These are phyloP conservation scores for Leishmania arabica DNA, from an alignment of 208 protist species.

Conservation along the genomic window DNA sequence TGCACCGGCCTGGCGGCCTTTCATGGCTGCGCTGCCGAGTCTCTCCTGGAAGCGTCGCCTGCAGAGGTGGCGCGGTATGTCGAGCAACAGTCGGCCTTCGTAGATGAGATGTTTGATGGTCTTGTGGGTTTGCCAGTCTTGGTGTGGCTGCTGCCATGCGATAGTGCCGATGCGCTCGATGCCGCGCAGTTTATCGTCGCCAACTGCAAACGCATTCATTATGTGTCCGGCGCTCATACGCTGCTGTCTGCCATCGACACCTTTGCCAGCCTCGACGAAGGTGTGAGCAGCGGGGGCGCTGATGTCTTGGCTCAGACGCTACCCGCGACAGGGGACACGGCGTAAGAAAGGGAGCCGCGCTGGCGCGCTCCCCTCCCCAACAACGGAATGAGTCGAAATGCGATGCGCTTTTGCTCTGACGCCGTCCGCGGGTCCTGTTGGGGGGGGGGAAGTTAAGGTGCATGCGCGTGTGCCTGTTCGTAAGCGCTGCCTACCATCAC, in stretches of 20 bases:
- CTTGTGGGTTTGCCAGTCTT: constrained; percentile 55
- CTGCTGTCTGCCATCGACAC: constrained; percentile 41
- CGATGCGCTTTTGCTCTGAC: neutral
- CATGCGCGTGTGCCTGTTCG: neutral
- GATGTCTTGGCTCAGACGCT: neutral
- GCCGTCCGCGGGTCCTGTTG: neutral
- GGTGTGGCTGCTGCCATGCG: constrained; percentile 40
- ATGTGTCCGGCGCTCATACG: constrained; percentile 31
- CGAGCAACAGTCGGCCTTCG: neutral
- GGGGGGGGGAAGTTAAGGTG: neutral
- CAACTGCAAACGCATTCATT: constrained; percentile 45
- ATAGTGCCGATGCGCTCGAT: neutral
- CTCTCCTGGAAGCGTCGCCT: constrained; percentile 32
- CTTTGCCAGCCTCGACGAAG: neutral
- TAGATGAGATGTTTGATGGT: neutral
- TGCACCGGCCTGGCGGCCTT: constrained; percentile 20
- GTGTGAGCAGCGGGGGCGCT: neutral
- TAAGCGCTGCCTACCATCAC: neutral
- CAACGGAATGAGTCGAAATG: neutral
- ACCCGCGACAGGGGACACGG: too few relatives aligned
- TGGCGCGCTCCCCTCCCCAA: neutral
- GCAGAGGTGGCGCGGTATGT: constrained; percentile 12
- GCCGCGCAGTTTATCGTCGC: constrained; percentile 25
- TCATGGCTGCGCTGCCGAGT: constrained; percentile 34
- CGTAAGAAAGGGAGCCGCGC: neutral